phyloP scores from a whole-genome alignment of 352 stramenopile genomes.

The Phytopythium mirpurense region DNA sequence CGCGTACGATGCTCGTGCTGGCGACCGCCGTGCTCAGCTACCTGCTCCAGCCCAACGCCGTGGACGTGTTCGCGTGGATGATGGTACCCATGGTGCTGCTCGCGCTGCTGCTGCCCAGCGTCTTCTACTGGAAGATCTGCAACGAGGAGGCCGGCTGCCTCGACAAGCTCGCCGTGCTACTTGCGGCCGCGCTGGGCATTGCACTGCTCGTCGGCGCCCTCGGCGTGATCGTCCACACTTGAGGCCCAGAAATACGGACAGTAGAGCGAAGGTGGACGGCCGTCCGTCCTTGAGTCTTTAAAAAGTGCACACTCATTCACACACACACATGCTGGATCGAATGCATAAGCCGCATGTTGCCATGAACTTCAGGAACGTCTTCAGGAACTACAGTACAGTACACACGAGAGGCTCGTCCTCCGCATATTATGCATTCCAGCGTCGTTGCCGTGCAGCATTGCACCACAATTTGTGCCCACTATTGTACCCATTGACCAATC shows the following conservation, averaged over 20 bases:
- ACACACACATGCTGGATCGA: too few relatives aligned
- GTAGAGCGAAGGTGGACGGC: too few relatives aligned
- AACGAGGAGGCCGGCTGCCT: conserved; percentile 54
- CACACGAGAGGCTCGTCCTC: too few relatives aligned
- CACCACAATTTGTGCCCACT: too few relatives aligned
- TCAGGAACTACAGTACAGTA: too few relatives aligned
- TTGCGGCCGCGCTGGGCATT: conserved; percentile 23
- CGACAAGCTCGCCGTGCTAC: conserved; percentile 32
- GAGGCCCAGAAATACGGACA: background rate
- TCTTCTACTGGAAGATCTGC: conserved; percentile 73
- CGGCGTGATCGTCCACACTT: conserved; percentile 26
- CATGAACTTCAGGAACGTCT: too few relatives aligned
- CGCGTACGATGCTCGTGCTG: conserved; percentile 44
- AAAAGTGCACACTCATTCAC: too few relatives aligned
- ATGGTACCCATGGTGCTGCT: conserved; percentile 56
- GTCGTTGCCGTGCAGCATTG: too few relatives aligned
- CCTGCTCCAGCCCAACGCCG: conserved; percentile 41
- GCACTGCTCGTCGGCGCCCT: conserved; percentile 48
- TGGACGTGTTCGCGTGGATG: conserved; percentile 61
- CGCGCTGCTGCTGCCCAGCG: conserved; percentile 49
- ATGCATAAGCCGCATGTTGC: too few relatives aligned
- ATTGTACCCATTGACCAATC: too few relatives aligned
- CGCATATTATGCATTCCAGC: too few relatives aligned
- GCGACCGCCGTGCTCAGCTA: conserved; percentile 46
- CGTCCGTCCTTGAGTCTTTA: too few relatives aligned